phyloP scores from a whole-genome alignment of 768 basidiomycete genomes.

The Suillus luteus region DNA sequence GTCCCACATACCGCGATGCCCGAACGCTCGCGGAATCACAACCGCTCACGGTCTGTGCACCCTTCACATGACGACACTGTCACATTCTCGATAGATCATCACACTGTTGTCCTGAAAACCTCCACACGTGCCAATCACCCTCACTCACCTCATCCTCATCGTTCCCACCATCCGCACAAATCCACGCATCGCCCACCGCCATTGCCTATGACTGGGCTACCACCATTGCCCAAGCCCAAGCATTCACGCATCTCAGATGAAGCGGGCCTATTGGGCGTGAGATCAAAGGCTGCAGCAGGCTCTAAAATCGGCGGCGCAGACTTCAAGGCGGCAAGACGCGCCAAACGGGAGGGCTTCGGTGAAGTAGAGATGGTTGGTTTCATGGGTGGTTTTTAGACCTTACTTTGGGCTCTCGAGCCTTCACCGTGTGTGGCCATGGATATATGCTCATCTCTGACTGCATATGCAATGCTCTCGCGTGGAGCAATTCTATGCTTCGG shows the following conservation, averaged over 20 bases:
- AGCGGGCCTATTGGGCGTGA: constrained; percentile 24
- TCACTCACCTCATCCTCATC: constrained; percentile 12
- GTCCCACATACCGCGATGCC: constrained; percentile 10
- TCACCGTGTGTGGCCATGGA: not conserved
- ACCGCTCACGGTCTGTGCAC: constrained; percentile 13
- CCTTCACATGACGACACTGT: constrained; percentile 22
- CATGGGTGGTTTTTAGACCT: constrained; percentile 12
- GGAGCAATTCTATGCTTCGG: not conserved
- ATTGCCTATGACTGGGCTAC: constrained; percentile 18
- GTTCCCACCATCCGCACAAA: constrained; percentile 17
- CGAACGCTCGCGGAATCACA: constrained; percentile 10
- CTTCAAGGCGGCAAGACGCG: constrained; percentile 31
- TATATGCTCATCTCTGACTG: not conserved
- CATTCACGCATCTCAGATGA: constrained; percentile 20
- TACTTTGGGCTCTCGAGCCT: not conserved
- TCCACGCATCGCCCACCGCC: constrained; percentile 32
- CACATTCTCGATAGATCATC: constrained; percentile 30
- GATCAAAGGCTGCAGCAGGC: constrained; percentile 24
- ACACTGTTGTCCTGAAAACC: constrained; percentile 23
- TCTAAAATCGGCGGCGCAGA: constrained; percentile 31
- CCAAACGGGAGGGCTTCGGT: constrained; percentile 29
- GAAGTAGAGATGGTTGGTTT: constrained; percentile 37
- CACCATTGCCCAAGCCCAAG: constrained; percentile 26
- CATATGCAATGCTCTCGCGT: not conserved
- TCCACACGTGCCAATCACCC: constrained; percentile 21